Conservation (phyloP, 768 basidiomycete species). For the Phanerochaete carnosa region DNA sequence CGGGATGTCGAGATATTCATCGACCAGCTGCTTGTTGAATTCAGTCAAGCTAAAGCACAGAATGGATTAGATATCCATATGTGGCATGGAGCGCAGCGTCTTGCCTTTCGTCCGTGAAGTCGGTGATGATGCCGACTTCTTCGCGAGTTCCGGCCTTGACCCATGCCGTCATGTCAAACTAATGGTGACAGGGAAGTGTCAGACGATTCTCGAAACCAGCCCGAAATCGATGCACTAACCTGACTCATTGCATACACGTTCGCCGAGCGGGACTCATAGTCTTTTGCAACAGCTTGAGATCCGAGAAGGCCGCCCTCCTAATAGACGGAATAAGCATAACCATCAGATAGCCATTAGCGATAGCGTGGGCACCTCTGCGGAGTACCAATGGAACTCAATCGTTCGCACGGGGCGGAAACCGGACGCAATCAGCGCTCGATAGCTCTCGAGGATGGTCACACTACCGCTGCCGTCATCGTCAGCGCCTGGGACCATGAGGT, state of each 20-base stretch:
- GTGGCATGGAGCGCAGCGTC: slow-evolving; percentile 24
- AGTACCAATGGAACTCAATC: slow-evolving; percentile 85
- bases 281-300: slow-evolving; percentile 82
- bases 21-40: slow-evolving; percentile 76
- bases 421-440: slow-evolving; percentile 64
- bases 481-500: slow-evolving; percentile 50
- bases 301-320: slow-evolving; percentile 86
- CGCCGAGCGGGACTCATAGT: slow-evolving; percentile 59
- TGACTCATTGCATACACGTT: slow-evolving; percentile 84
- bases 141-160: slow-evolving; percentile 66
- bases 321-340: background rate
- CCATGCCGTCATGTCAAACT: slow-evolving; percentile 96
- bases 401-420: slow-evolving; percentile 64
- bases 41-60: slow-evolving; percentile 58
- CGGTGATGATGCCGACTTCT: slow-evolving; percentile 78
- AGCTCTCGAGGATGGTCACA: slow-evolving; percentile 78
- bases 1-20: slow-evolving; percentile 80
- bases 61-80: background rate
- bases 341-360: background rate
- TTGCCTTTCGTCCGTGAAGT: slow-evolving; percentile 47
- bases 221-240: slow-evolving; percentile 35
- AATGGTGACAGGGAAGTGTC: slow-evolving; percentile 9
- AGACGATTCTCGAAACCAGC: background rate
- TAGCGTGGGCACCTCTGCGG: slow-evolving; percentile 55
- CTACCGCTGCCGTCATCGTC: slow-evolving; percentile 62